Percentiles rank a stretch among this genome's conserved stretches.
Evolutionary conservation across 1,284 basidiomycete genomes (phyloP).

Genomic region (Cerrena zonata): DNA sequence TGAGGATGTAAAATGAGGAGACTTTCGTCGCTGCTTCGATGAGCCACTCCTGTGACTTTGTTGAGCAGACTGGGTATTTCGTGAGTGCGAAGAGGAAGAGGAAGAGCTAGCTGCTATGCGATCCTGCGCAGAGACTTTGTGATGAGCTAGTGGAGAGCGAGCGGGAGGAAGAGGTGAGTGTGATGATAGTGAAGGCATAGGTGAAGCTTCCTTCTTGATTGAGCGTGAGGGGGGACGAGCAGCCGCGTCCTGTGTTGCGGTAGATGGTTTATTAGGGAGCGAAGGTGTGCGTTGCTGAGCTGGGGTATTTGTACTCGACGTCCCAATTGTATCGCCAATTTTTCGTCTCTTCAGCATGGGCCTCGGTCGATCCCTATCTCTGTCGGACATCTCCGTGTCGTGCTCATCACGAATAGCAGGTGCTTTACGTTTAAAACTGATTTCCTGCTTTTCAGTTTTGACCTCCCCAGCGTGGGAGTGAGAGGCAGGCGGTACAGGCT

Average conservation of each 20-base stretch:
- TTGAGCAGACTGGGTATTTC: conserved; percentile 5
- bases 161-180: conserved; percentile 8
- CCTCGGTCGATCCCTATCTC: conserved; percentile 20
- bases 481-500: background rate
- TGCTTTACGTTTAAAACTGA: conserved; percentile 1
- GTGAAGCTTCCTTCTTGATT: conserved; percentile 33
- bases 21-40: conserved; percentile 23
- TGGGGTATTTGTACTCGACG: conserved; percentile 17
- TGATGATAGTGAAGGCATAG: conserved; percentile 4
- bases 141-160: conserved; percentile 17
- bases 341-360: conserved; percentile 22
- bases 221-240: conserved; percentile 23
- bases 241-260: conserved; percentile 19
- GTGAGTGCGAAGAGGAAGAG: conserved; percentile 19
- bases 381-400: conserved; percentile 23
- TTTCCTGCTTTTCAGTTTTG: background rate
- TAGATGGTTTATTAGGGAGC: conserved; percentile 27
- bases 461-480: background rate
- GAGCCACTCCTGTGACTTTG: conserved; percentile 11
- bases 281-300: conserved; percentile 18
- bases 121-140: conserved; percentile 17
- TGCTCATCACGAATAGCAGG: conserved; percentile 8
- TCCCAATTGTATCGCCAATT: conserved; percentile 20
- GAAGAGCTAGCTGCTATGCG: conserved; percentile 19
- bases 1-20: conserved; percentile 55